Percentiles rank a stretch among this genome's conserved stretches.
Conservation (phyloP, 306 rosid genomes). For the Lathyrus aphaca region DNA sequence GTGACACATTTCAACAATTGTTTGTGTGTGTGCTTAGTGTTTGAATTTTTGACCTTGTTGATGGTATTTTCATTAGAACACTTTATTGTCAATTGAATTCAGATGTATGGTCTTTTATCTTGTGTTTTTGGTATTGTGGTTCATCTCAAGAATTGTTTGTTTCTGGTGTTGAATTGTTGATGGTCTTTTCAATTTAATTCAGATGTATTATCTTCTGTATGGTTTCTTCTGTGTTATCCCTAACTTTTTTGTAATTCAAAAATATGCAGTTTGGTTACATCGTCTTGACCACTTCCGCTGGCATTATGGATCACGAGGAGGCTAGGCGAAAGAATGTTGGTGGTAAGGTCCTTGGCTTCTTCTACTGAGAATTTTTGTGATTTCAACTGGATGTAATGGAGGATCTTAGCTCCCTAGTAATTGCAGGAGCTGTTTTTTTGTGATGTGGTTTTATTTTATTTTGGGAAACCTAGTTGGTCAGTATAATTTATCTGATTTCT, state of each 20-base stretch:
- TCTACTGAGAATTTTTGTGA: conserved; percentile 35
- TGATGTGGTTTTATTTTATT: conserved; percentile 32
- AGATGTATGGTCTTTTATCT: no score
- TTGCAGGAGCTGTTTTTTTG: conserved; percentile 30
- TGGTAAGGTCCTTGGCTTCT: conserved; percentile 55
- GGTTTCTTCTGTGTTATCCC: not conserved
- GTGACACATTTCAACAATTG: no score
- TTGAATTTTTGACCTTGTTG: no score
- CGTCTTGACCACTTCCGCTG: conserved; percentile 57
- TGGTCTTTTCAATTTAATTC: no score
- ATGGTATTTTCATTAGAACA: no score
- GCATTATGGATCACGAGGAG: conserved; percentile 62
- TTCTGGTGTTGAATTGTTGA: no score
- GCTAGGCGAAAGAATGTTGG: conserved; percentile 61
- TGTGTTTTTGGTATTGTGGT: no score
- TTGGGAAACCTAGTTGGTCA: conserved; percentile 20
- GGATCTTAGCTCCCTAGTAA: conserved; percentile 12
- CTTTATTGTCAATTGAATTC: no score
- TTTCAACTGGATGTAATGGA: conserved; percentile 29
- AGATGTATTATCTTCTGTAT: not conserved
- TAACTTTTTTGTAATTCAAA: not conserved
- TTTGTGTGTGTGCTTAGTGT: no score
- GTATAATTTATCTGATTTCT: conserved; percentile 16
- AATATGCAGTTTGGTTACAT: conserved; percentile 55
- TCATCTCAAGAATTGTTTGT: no score